phyloP scores from a whole-genome alignment of 768 basidiomycete genomes.

The Suillus spraguei region DNA sequence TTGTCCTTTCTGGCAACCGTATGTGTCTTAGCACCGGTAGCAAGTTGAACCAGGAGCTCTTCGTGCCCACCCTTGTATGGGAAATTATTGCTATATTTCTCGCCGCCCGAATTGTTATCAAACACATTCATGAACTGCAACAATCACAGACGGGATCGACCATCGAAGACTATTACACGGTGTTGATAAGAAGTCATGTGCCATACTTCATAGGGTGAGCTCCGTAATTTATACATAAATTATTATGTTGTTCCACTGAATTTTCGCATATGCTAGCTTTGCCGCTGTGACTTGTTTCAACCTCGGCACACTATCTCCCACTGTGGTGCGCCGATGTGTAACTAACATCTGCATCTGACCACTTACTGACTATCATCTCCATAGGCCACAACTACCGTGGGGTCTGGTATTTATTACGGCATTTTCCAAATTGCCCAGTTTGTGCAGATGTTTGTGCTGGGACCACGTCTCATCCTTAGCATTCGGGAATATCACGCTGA shows the following conservation, averaged over 20 bases:
- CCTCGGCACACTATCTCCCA: background rate
- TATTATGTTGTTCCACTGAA: background rate
- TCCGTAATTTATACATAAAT: background rate
- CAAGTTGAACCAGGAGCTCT: background rate
- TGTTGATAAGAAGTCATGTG: background rate
- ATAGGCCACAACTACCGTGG: background rate
- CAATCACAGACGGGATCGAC: background rate
- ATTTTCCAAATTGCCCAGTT: background rate
- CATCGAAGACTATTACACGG: background rate
- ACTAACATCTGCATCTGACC: background rate
- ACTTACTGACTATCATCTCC: background rate
- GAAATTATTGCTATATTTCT: background rate
- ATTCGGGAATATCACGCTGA: background rate
- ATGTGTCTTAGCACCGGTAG: background rate
- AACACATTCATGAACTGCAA: background rate
- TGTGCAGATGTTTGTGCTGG: constrained; percentile 1
- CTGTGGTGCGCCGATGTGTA: background rate
- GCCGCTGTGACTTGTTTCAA: background rate
- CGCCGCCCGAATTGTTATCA: background rate
- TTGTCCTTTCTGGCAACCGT: background rate
- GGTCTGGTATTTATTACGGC: background rate
- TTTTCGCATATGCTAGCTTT: background rate
- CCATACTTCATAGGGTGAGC: background rate
- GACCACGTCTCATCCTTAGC: background rate
- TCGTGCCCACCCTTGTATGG: background rate